Evolutionary conservation across 306 rosid genomes (phyloP), one percentile per base, ranked within the genome.

Genomic region (Casuarina glauca): DNA sequence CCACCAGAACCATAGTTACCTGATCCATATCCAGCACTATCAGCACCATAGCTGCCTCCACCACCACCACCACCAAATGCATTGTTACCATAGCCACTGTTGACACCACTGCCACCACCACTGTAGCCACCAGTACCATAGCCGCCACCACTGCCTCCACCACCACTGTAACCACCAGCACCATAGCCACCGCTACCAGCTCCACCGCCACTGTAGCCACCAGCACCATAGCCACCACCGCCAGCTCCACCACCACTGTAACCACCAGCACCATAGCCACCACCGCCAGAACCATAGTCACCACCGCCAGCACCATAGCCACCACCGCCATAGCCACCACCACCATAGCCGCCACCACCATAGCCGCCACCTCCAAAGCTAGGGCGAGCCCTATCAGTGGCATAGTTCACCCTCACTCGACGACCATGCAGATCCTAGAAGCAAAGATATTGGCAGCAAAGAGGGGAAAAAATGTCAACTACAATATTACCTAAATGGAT

Each of bases 401-500:
- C 98, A 82, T 87, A 96, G 55, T 90, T 90, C 75, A 96, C 97
- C 86, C 87, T 90, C 35, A 96, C 81, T 1, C 36, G 80, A 52
- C 97, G 99, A 69, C 98, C 97, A 75, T 96, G 93, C 76, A 96
- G 97, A 0, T 96, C 99, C 99, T 96, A 79, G 66, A 70, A 86
- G 69, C 55, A 61, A 2, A 15, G 41, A 48, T 32, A 35, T 62
- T 58, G 3, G 9, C 20, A n/a, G 12, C 51, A 69, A 55, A 61
- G 32, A 45, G 32, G 32, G 20, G 64, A 55, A 6, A 46, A 9
- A 68, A 11, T 39, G 52, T 58, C 72, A 55, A 48, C 48, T 75
- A 32, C 13, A 39, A 45, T 36, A 52, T 26, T 9, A 66, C 17
- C 32, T 26, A 26, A 51, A 45, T 15, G 10, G 58, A 13, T 32